Percentiles rank a stretch among this genome's conserved stretches.
phyloP scores from a whole-genome alignment of 2,329 filamentous ascomycete species.

The Ciborinia camelliae region DNA sequence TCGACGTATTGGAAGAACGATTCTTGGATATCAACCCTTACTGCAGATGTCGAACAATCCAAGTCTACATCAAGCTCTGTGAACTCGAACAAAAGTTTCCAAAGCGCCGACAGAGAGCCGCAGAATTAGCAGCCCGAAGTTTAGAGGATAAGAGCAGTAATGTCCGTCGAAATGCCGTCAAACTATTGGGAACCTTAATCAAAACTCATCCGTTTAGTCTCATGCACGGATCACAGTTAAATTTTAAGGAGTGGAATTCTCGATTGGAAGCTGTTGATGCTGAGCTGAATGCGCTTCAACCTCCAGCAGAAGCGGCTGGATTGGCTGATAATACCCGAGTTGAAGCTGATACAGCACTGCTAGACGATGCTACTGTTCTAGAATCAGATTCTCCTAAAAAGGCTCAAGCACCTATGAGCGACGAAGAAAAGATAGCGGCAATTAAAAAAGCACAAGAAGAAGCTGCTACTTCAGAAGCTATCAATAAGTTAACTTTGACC shows the following conservation, averaged over 20 bases:
- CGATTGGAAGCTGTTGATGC: slow-evolving; percentile 78
- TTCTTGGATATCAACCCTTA: slow-evolving; percentile 97
- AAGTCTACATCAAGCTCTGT: slow-evolving; percentile 88
- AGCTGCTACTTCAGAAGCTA: slow-evolving; percentile 81
- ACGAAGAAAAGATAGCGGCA: slow-evolving; percentile 71
- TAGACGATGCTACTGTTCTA: slow-evolving; percentile 85
- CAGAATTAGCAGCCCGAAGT: slow-evolving; percentile 83
- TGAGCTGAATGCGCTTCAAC: slow-evolving; percentile 77
- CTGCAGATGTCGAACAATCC: slow-evolving; percentile 84
- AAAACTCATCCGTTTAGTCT: slow-evolving; percentile 93
- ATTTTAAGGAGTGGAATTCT: slow-evolving; percentile 78
- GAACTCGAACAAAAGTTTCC: slow-evolving; percentile 96
- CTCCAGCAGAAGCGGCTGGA: slow-evolving; percentile 69
- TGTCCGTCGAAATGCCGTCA: slow-evolving; percentile 91
- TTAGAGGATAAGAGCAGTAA: slow-evolving; percentile 98
- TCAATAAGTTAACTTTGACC: slow-evolving; percentile 83
- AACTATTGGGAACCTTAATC: slow-evolving; percentile 80
- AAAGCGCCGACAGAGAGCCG: slow-evolving; percentile 81
- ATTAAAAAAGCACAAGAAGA: slow-evolving; percentile 80
- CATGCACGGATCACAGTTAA: slow-evolving; percentile 84
- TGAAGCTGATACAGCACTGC: slow-evolving; percentile 71
- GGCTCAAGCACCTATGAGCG: slow-evolving; percentile 57
- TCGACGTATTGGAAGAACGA: slow-evolving; percentile 91
- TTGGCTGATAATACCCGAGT: slow-evolving; percentile 58
- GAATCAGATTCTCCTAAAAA: slow-evolving; percentile 64